Conservation (phyloP, 2,329 filamentous ascomycete genomes). For the Nothophaeocryptopus gaeumannii region DNA sequence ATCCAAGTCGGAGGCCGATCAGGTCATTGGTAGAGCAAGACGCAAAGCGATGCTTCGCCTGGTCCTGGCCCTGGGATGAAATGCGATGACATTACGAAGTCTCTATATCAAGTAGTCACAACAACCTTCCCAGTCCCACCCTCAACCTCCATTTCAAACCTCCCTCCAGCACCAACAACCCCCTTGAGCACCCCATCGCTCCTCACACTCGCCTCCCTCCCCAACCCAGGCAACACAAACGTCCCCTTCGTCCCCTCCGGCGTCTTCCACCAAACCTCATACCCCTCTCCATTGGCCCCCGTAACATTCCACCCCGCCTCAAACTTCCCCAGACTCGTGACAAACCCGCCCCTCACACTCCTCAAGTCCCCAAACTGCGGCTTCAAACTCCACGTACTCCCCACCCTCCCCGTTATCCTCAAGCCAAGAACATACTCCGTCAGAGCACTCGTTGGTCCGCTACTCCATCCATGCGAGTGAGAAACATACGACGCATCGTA, state of each 20-base stretch:
- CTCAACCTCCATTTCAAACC: neutral
- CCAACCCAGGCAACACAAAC: slow-evolving; percentile 26
- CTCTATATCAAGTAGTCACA: no score
- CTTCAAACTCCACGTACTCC: slow-evolving; percentile 43
- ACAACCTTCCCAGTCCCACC: neutral
- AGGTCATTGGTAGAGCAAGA: no score
- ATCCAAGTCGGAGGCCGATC: no score
- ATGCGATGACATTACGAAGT: no score
- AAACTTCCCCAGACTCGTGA: slow-evolving; percentile 45
- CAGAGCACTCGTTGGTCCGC: slow-evolving; percentile 42
- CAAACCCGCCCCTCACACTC: slow-evolving; percentile 46
- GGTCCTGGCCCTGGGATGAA: no score
- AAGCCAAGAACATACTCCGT: slow-evolving; percentile 48
- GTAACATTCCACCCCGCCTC: slow-evolving; percentile 35
- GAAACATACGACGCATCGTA: slow-evolving; percentile 31
- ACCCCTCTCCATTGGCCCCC: slow-evolving; percentile 16
- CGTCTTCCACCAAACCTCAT: slow-evolving; percentile 24
- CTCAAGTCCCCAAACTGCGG: slow-evolving; percentile 47
- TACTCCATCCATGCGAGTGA: slow-evolving; percentile 34
- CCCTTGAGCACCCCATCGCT: slow-evolving; percentile 2
- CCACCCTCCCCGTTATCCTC: slow-evolving; percentile 40
- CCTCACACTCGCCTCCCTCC: neutral
- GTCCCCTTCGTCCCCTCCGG: slow-evolving; percentile 33
- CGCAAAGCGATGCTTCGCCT: no score
- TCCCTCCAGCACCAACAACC: neutral